Evolutionary conservation across 345 rosid genomes (phyloP).

Genomic region (Sonneratia caseolaris): DNA sequence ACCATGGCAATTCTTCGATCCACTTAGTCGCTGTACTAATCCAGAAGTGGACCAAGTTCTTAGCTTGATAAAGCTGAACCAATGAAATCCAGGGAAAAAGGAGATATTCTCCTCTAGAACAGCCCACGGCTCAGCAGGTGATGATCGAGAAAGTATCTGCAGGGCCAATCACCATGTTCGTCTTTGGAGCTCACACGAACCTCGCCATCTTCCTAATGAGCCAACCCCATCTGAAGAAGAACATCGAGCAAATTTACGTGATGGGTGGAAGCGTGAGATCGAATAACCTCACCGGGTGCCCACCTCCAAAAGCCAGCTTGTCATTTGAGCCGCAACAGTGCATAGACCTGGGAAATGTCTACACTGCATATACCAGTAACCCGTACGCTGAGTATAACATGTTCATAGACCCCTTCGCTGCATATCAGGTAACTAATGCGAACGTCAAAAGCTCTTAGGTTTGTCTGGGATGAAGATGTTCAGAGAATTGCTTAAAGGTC

Average conservation of each 20-base stretch:
- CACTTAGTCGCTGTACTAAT: no score
- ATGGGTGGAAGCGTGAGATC: constrained; percentile 93
- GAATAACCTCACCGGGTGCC: constrained; percentile 53
- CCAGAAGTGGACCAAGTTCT: no score
- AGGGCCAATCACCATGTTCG: constrained; percentile 52
- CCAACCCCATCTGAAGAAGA: constrained; percentile 60
- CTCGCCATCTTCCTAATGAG: constrained; percentile 68
- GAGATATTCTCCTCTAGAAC: constrained; percentile 61
- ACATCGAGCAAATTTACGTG: constrained; percentile 58
- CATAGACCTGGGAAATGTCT: constrained; percentile 62
- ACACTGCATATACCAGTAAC: constrained; percentile 55
- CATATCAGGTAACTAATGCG: constrained; percentile 49
- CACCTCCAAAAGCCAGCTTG: constrained; percentile 32
- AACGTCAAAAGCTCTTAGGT: background rate
- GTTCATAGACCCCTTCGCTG: constrained; percentile 79
- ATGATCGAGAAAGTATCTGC: constrained; percentile 50
- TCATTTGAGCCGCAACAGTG: constrained; percentile 53
- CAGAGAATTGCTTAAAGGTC: background rate
- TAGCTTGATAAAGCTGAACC: background rate
- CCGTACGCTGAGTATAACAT: constrained; percentile 89
- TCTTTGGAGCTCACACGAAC: constrained; percentile 72
- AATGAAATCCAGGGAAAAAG: constrained; percentile 55
- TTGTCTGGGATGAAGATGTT: background rate
- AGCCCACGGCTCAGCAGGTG: constrained; percentile 76
- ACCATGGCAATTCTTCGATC: background rate